Base-by-base conservation (phyloP, 2,329 filamentous ascomycete genomes). In the Lachnellula cervina region DNA sequence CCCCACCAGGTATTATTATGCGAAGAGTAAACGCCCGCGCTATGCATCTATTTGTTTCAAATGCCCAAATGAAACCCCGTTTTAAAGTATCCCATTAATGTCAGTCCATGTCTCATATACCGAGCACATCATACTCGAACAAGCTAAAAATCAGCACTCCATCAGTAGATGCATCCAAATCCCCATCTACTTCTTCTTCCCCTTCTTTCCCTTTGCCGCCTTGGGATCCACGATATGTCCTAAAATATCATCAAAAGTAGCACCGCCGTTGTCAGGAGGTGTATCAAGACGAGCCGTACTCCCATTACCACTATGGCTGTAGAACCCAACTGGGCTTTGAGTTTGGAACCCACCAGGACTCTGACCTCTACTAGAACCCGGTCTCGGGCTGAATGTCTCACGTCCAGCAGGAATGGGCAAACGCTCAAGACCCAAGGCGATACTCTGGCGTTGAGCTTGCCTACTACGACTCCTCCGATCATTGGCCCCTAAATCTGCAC, bases 371-470 rank as follows among this genome's bases (percentile, higher is more conserved):
- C 49, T 57, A 4, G 38, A 42, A 19, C 25, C 17, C n/a, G 25
- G 25, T 23, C 47, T 13, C 19, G 50, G 35, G 35, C 7, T 51
- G 21, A 32, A 49, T n/a, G 45, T 32, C 17, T 49, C 49, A 23
- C 25, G 46, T 7, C 49, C 48, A 7, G 46, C 37, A 21, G 65
- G 65, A 38, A 65, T 60, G n/a, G 62, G 58, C 8, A 68, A 49
- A 34, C 63, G 60, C 54, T 69, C 67, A 8, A 69, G 57, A 34
- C 66, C 66, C 16, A 68, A 49, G 9, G 60, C 65, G 17, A 69
- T 63, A 35, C 64, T 66, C n/a, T 61, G 60, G 23, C 65, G 59
- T 46, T 66, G 60, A 14, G 58, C 59, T 23, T 55, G 48, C n/a
- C 56, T 43, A 25, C 51, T 59, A n/a, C 56, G 51, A 51, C 42